These are phyloP conservation scores for Aspergillus asperescens DNA, from an alignment of 495 filamentous ascomycete species.

Conservation along the genomic window DNA sequence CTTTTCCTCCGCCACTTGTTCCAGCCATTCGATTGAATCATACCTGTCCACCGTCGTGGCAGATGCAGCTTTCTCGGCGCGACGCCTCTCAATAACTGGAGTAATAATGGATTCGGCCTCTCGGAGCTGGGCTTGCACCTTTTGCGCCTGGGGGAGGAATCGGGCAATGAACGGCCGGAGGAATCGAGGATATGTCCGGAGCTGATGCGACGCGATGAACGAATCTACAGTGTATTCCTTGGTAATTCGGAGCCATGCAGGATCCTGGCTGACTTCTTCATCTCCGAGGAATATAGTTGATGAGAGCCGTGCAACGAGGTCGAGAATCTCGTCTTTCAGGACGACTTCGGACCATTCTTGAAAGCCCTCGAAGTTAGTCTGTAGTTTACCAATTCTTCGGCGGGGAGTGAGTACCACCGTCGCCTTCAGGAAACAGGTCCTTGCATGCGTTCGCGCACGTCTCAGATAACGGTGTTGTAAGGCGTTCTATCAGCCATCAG, in stretches of 20 bases:
- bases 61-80: not conserved
- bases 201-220: conserved; percentile 17
- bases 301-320: conserved; percentile 48
- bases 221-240: conserved; percentile 47
- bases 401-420: no score
- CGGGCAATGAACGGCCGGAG: conserved; percentile 21
- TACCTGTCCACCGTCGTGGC: not conserved
- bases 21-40: conserved; percentile 26
- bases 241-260: conserved; percentile 47
- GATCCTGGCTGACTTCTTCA: conserved; percentile 41
- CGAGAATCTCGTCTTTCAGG: not conserved
- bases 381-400: no score
- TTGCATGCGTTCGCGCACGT: no score
- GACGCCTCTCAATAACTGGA: conserved; percentile 16
- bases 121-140: conserved; percentile 15
- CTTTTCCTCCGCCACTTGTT: conserved; percentile 17
- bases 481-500: no score
- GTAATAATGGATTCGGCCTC: conserved; percentile 21
- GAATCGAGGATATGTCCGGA: conserved; percentile 22
- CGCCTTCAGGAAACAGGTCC: no score
- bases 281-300: conserved; percentile 50
- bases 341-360: conserved; percentile 6
- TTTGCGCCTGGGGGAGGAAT: conserved; percentile 17
- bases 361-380: no score
- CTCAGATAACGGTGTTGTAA: no score